Evolutionary conservation across 2,329 filamentous ascomycete genomes (phyloP).

Genomic region (Dothidotthia symphoricarpi): DNA sequence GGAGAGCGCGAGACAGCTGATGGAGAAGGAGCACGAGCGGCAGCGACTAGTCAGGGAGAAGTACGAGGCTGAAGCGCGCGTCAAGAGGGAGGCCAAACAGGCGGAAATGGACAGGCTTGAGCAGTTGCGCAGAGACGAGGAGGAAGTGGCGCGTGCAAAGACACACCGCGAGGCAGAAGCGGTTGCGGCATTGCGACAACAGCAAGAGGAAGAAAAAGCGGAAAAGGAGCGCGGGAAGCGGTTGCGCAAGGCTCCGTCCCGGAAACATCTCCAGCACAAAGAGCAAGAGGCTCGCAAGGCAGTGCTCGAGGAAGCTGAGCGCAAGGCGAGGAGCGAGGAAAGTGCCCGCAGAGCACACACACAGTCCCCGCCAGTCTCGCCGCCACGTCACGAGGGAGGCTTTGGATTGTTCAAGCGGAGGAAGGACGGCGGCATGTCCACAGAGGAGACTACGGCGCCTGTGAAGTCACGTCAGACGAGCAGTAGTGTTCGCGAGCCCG

Average conservation of each 20-base stretch:
- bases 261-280: constrained; percentile 24
- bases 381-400: constrained; percentile 29
- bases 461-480: constrained; percentile 25
- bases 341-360: constrained; percentile 20
- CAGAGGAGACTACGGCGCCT: constrained; percentile 17
- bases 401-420: constrained; percentile 37
- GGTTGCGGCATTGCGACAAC: constrained; percentile 26
- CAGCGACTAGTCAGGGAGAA: constrained; percentile 32
- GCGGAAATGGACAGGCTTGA: constrained; percentile 31
- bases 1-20: constrained; percentile 34
- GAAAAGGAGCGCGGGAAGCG: constrained; percentile 35
- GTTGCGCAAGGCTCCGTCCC: constrained; percentile 32
- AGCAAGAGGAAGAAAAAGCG: constrained; percentile 32
- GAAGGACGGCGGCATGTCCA: constrained; percentile 31
- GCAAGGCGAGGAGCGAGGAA: constrained; percentile 25
- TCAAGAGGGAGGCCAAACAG: constrained; percentile 30
- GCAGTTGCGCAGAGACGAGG: constrained; percentile 24
- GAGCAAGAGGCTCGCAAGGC: constrained; percentile 33
- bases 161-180: constrained; percentile 30
- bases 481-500: constrained; percentile 21
- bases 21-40: constrained; percentile 34
- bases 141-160: constrained; percentile 30
- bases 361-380: constrained; percentile 27
- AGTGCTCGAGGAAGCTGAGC: constrained; percentile 24
- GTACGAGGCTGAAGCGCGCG: constrained; percentile 35